These are phyloP conservation scores for Ceratocystis diversiconidia DNA, from an alignment of 2,329 filamentous ascomycete genomes.

Conservation along the genomic window DNA sequence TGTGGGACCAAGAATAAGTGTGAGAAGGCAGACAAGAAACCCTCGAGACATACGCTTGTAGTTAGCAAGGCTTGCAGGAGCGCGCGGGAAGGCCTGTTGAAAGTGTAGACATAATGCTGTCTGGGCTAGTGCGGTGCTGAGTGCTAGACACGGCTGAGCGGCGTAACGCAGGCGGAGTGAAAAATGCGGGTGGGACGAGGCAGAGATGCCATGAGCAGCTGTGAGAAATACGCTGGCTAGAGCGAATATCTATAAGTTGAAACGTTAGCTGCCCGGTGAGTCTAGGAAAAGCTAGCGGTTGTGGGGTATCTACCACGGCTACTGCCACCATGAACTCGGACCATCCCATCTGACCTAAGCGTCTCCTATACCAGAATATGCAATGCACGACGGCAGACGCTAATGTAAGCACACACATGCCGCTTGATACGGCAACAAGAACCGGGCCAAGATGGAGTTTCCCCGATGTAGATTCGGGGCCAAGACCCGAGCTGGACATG, in stretches of 20 bases:
- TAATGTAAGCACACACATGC: conserved; percentile 25
- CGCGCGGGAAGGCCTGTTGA: conserved; percentile 21
- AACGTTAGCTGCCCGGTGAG: neutral
- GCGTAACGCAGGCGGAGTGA: conserved; percentile 27
- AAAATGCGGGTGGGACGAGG: conserved; percentile 12
- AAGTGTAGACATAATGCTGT: conserved; percentile 28
- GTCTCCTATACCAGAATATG: conserved; percentile 23
- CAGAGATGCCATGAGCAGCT: neutral
- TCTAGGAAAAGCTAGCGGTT: neutral
- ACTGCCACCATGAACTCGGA: conserved; percentile 27
- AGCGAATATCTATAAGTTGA: neutral
- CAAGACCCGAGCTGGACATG: neutral
- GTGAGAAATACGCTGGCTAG: neutral
- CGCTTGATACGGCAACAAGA: conserved; percentile 27
- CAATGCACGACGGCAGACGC: conserved; percentile 26
- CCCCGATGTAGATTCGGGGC: neutral
- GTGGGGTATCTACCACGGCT: neutral
- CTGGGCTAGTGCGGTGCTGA: conserved; percentile 26
- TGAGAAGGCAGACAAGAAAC: conserved; percentile 23
- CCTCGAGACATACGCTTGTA: conserved; percentile 22
- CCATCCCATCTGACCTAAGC: conserved; percentile 21
- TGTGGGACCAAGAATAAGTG: conserved; percentile 25
- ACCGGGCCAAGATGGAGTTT: conserved; percentile 24
- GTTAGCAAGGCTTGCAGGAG: neutral
- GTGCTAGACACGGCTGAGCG: conserved; percentile 27